Evolutionary conservation across 129 eudicot species (phyloP).

Genomic region (Flaveria trinervia): DNA sequence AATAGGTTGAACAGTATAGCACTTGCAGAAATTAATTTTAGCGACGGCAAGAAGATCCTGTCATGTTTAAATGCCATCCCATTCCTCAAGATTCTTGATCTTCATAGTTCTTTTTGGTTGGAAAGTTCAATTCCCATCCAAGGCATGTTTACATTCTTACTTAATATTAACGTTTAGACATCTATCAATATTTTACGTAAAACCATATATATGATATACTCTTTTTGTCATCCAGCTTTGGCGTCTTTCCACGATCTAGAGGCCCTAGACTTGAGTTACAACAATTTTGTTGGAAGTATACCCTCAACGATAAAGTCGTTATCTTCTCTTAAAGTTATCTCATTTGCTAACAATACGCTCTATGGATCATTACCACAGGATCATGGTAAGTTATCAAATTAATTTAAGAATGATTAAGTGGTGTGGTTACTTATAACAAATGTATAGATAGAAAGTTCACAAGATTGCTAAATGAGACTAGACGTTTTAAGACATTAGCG

Average conservation of each 20-base stretch:
- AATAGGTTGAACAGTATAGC: no score
- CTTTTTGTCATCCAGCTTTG: slow-evolving; percentile 10
- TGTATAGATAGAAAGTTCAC: no score
- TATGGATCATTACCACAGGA: background rate
- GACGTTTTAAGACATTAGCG: no score
- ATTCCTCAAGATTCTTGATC: no score
- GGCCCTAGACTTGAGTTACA: slow-evolving; percentile 23
- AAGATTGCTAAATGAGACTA: no score
- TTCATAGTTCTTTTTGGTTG: no score
- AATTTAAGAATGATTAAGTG: background rate
- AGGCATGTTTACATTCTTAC: no score
- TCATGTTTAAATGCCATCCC: no score
- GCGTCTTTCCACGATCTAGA: slow-evolving; percentile 20
- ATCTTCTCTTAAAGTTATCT: slow-evolving; percentile 19
- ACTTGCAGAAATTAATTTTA: no score
- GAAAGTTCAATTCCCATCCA: no score
- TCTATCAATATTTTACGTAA: background rate
- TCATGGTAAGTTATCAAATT: slow-evolving; percentile 9
- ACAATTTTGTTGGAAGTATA: slow-evolving; percentile 27
- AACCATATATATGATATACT: background rate
- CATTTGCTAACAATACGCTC: slow-evolving; percentile 7
- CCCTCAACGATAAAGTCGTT: slow-evolving; percentile 23
- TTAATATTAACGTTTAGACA: background rate
- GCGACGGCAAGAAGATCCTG: no score
- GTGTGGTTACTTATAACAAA: slow-evolving; percentile 1